Conservation (phyloP, 2,329 filamentous ascomycete genomes). For the Nothophoma quercina region DNA sequence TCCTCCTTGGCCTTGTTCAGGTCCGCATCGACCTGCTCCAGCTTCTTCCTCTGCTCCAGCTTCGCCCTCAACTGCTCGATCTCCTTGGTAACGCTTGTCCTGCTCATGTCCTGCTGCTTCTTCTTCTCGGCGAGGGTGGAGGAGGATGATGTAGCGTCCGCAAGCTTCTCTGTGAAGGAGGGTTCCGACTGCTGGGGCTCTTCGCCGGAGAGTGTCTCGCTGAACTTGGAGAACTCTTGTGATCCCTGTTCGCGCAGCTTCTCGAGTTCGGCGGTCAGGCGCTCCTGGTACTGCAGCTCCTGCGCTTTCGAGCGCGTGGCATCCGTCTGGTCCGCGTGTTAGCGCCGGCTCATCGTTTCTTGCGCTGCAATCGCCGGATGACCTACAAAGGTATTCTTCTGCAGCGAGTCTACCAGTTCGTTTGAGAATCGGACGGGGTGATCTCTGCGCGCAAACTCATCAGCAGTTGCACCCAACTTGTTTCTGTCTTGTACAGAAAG, state of each 20-base stretch:
- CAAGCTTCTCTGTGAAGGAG: constrained; percentile 47
- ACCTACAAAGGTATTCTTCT: constrained; percentile 82
- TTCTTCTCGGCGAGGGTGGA: constrained; percentile 51
- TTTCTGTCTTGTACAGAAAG: not conserved
- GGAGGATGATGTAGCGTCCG: constrained; percentile 45
- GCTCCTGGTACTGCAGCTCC: constrained; percentile 87
- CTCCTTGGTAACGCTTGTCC: constrained; percentile 63
- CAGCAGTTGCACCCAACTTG: constrained; percentile 22
- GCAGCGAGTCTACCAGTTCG: constrained; percentile 81
- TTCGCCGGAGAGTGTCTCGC: constrained; percentile 67
- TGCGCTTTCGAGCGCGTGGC: constrained; percentile 81
- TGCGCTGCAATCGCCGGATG: not conserved
- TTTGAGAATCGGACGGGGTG: constrained; percentile 77
- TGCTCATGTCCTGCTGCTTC: constrained; percentile 57
- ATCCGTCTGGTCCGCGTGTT: constrained; percentile 71
- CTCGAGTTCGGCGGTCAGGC: constrained; percentile 85
- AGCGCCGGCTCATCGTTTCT: constrained; percentile 3
- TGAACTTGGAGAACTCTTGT: constrained; percentile 71
- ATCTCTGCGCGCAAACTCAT: constrained; percentile 58
- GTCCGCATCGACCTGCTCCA: constrained; percentile 70
- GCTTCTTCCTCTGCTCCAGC: constrained; percentile 62
- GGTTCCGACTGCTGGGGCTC: constrained; percentile 44
- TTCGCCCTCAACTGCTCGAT: constrained; percentile 63
- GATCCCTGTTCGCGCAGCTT: constrained; percentile 76
- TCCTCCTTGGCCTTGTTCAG: constrained; percentile 78